Percentiles rank a stretch among this genome's conserved stretches.
Conservation (phyloP, 2,329 filamentous ascomycete genomes). For the Apiospora saccharicola region DNA sequence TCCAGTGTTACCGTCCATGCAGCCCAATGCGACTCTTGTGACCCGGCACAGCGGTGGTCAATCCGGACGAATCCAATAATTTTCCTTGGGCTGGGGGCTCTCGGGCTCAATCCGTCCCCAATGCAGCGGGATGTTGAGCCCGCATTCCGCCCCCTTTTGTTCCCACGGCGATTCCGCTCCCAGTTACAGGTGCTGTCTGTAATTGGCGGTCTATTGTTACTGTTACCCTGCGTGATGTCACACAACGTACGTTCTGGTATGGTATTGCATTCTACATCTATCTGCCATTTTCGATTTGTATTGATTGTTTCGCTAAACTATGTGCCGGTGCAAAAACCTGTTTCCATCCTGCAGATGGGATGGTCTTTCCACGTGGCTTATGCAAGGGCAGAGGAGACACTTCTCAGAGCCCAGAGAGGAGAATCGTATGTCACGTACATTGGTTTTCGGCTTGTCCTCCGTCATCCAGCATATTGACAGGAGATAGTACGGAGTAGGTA, state of each 20-base stretch:
- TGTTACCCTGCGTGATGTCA: slow-evolving; percentile 14
- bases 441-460: background rate
- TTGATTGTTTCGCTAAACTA: slow-evolving; percentile 10
- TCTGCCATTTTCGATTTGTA: background rate
- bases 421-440: background rate
- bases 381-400: slow-evolving; percentile 4
- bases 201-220: slow-evolving; percentile 1
- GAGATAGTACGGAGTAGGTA: background rate
- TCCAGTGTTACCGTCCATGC: background rate
- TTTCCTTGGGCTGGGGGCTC: background rate
- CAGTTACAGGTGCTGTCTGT: background rate
- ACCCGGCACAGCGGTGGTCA: slow-evolving; percentile 11
- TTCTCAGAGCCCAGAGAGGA: background rate
- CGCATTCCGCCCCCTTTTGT: slow-evolving; percentile 8
- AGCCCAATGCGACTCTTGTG: slow-evolving; percentile 1
- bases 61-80: slow-evolving; percentile 17
- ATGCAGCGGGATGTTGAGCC: background rate
- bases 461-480: background rate
- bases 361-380: slow-evolving; percentile 14
- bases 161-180: background rate
- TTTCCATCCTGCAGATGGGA: background rate
- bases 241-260: slow-evolving; percentile 14
- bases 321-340: slow-evolving; percentile 3
- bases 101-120: slow-evolving; percentile 5
- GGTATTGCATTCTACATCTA: background rate